Conservation (phyloP, 2,329 filamentous ascomycete genomes). For the Aureobasidium melanogenum region DNA sequence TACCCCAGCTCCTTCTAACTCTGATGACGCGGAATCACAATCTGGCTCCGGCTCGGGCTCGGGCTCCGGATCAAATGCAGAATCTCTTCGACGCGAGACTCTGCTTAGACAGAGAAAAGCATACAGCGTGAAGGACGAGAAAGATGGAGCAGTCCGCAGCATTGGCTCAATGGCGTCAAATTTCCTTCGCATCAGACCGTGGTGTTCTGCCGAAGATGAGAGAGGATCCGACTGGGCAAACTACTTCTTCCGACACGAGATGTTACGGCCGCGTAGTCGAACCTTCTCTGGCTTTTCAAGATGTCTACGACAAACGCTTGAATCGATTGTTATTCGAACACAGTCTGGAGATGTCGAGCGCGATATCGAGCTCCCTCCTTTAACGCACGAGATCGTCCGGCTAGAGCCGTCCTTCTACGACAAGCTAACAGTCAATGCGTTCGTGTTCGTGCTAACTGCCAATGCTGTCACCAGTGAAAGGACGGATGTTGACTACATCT, state of each 20-base stretch:
- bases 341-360: constrained; percentile 58
- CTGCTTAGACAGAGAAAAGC: constrained; percentile 31
- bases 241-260: constrained; percentile 52
- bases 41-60: neutral
- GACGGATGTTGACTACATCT: constrained; percentile 78
- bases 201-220: constrained; percentile 52
- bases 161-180: constrained; percentile 56
- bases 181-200: constrained; percentile 70
- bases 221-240: constrained; percentile 61
- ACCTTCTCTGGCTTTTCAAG: constrained; percentile 46
- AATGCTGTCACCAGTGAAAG: constrained; percentile 86
- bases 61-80: neutral
- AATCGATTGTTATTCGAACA: constrained; percentile 75
- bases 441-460: constrained; percentile 72
- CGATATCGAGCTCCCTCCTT: constrained; percentile 57
- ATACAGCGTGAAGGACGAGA: constrained; percentile 33
- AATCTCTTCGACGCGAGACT: constrained; percentile 16
- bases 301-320: constrained; percentile 61
- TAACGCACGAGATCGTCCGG: constrained; percentile 62
- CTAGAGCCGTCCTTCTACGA: constrained; percentile 80
- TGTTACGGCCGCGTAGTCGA: constrained; percentile 38
- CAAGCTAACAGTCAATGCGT: constrained; percentile 72
- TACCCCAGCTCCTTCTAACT: neutral
- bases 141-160: constrained; percentile 43
- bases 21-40: neutral